phyloP scores from a whole-genome alignment of 1,284 basidiomycete genomes.

The Agroathelia rolfsii region DNA sequence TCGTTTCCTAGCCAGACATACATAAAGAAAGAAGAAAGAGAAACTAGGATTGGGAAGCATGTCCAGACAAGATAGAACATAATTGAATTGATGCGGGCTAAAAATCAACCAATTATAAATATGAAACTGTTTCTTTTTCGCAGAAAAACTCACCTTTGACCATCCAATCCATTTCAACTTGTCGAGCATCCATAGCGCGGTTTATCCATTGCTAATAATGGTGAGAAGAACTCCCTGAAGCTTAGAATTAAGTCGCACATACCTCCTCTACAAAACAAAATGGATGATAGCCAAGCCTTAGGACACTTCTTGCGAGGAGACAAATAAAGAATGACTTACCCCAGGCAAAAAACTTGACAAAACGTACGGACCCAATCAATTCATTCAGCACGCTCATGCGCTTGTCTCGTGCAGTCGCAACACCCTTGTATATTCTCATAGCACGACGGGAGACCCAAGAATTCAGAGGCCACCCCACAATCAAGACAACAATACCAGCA shows the following conservation, averaged over 20 bases:
- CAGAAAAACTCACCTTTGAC: constrained; percentile 38
- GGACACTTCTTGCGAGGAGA: no score
- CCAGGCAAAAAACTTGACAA: constrained; percentile 86
- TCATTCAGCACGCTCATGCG: constrained; percentile 84
- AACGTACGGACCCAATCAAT: constrained; percentile 64
- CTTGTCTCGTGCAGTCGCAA: constrained; percentile 69
- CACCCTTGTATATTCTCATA: constrained; percentile 63
- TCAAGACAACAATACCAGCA: constrained; percentile 69
- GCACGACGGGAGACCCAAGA: constrained; percentile 51
- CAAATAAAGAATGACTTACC: no score
- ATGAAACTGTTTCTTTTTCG: not conserved
- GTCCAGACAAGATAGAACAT: constrained; percentile 58
- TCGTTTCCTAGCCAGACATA: constrained; percentile 57
- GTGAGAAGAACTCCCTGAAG: no score
- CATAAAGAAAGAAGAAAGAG: constrained; percentile 55
- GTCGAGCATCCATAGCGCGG: constrained; percentile 45
- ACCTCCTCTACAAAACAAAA: not conserved
- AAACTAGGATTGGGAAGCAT: constrained; percentile 57
- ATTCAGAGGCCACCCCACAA: constrained; percentile 70
- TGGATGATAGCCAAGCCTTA: no score
- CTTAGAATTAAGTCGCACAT: not conserved
- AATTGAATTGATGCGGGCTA: constrained; percentile 56
- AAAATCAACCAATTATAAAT: constrained; percentile 7
- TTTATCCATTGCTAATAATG: constrained; percentile 57
- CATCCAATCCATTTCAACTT: constrained; percentile 61